Evolutionary conservation across 345 rosid genomes (phyloP), one percentile per base, ranked within the genome.

Genomic region (Euphorbia peplus): DNA sequence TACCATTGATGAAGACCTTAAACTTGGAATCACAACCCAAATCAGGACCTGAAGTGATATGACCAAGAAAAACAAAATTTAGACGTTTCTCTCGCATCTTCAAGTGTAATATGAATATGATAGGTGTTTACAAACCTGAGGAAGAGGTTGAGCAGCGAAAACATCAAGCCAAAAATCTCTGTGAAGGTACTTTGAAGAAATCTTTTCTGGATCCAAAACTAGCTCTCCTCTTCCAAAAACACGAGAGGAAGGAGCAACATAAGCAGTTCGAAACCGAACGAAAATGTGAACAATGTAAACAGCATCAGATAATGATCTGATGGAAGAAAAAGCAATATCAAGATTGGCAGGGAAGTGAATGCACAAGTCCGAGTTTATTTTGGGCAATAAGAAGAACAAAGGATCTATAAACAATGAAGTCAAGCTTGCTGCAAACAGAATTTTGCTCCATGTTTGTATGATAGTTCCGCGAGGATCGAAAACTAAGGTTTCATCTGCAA

Each of bases 191-290:
- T 78, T 80, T 9, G 79, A 67, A 57, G 86, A 74, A 39, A 87
- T 80, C 80, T 72, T 82, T 18, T 68, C 32, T 64, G 82, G 76
- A 58, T 85, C 80, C 13, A 85, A 41, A 11, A 82, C 85, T 39
- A 87, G 81, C 74, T 87, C 92, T 26, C 89, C 92, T 82, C 89
- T 77, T 48, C 89, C 89, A 47, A 82, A 76, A 3, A 85, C 88
- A 12, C 88, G 84, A 64, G 90, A 85, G n/a, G 90, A 82, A 39
- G 90, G 88, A 75, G 84, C 88, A 12, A 85, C 76, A 63, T 79
- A 84, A 70, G 90, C 88, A 7, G 86, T 87, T 46, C 79, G 81
- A 67, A 83, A 82, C 44, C 75, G 72, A 68, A 88, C 30, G 26
- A 79, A 75, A 24, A 85, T 78, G 66, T 80, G 83, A 51, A 78